Percentiles rank a stretch among this genome's conserved stretches.
Evolutionary conservation across 148 eudicot genomes (phyloP).

Genomic region (Heliamphora exappendiculata): DNA sequence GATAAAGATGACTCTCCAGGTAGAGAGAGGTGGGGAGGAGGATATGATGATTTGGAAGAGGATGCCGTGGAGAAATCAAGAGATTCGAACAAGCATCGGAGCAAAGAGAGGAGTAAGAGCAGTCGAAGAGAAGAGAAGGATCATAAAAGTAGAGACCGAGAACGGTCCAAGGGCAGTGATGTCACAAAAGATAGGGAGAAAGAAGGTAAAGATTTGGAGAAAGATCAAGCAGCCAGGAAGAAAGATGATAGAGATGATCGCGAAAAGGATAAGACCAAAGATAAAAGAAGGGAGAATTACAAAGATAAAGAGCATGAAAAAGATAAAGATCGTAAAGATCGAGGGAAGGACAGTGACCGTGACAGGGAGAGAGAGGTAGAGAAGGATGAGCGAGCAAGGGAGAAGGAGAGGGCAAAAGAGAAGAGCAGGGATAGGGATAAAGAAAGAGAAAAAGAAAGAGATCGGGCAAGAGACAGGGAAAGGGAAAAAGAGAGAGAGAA

Average conservation of each 20-base stretch:
- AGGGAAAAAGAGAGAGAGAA: conserved; percentile 47
- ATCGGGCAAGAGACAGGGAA: conserved; percentile 43
- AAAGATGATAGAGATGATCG: conserved; percentile 52
- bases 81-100: conserved; percentile 47
- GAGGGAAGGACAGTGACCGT: conserved; percentile 36
- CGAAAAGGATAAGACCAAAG: conserved; percentile 30
- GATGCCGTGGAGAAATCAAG: conserved; percentile 33
- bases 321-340: conserved; percentile 38
- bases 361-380: conserved; percentile 43
- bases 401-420: conserved; percentile 29
- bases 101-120: conserved; percentile 64
- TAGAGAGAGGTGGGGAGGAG: conserved; percentile 36
- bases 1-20: conserved; percentile 38
- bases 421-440: conserved; percentile 52
- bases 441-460: conserved; percentile 45
- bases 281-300: conserved; percentile 30
- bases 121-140: conserved; percentile 74
- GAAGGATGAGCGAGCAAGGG: no score
- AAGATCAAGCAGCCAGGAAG: conserved; percentile 32
- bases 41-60: conserved; percentile 36
- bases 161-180: conserved; percentile 40
- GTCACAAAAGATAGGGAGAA: conserved; percentile 33
- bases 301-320: conserved; percentile 28
- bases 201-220: conserved; percentile 40
- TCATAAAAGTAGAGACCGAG: conserved; percentile 52